Conservation (phyloP, 2,329 filamentous ascomycete species). For the Thelonectria discophora region DNA sequence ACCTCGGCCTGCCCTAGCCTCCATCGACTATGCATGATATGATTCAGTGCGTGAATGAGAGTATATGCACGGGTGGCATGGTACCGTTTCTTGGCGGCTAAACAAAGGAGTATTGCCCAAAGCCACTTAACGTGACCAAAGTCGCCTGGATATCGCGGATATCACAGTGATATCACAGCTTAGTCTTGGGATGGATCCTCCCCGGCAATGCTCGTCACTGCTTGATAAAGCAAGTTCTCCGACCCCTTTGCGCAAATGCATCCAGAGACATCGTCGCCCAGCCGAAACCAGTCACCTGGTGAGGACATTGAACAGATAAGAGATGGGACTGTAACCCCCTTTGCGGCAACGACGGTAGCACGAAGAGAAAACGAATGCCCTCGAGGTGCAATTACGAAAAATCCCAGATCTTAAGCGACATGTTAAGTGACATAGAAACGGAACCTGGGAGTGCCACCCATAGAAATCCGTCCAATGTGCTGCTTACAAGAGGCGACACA, state of each 20-base stretch:
- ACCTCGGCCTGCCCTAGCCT: too few species aligned
- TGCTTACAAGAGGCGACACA: slow-evolving; percentile 19
- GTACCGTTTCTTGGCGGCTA: not conserved
- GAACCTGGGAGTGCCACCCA: not conserved
- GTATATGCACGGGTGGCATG: not conserved
- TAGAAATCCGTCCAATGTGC: slow-evolving; percentile 14
- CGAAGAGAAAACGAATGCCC: not conserved
- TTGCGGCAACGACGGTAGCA: not conserved
- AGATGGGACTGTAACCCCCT: not conserved
- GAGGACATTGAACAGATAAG: not conserved
- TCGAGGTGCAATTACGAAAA: not conserved
- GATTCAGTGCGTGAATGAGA: not conserved
- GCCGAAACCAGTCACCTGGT: not conserved
- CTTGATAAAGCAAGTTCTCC: slow-evolving; percentile 3
- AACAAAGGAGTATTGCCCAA: not conserved
- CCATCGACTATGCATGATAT: not conserved
- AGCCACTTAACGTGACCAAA: not conserved
- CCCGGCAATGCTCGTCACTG: not conserved
- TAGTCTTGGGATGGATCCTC: not conserved
- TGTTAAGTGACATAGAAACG: not conserved
- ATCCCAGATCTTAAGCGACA: not conserved
- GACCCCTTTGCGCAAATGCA: slow-evolving; percentile 1
- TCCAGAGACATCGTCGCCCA: not conserved
- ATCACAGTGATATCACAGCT: not conserved
- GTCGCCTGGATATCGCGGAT: not conserved